Base-by-base conservation (phyloP, 306 rosid species). In the Gastrolobium villosum region DNA sequence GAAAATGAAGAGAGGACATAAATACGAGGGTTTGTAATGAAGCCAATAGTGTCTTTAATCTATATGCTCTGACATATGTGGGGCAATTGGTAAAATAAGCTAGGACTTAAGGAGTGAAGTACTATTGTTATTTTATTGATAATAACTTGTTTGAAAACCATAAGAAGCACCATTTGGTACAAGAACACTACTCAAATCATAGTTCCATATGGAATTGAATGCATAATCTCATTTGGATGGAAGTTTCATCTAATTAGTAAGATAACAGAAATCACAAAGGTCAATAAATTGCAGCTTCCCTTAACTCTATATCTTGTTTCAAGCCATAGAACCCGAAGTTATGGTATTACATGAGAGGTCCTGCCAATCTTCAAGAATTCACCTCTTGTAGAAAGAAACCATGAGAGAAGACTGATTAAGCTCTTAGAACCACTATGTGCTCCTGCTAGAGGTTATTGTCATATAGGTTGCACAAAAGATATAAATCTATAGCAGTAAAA, bases 191-290 rank as follows among this genome's bases (percentile, higher is more conserved):
- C 55, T 48, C 59, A 56, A 45, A 57, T 72, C 53, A 32, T 26
- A 70, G 49, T 36, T 4, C 70, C 73, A 67, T 11, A 37, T 66
- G 49, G 48, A 70, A 52, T 49, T 70, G 55, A 70, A 76, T 54
- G 44, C 40, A 76, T 20, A 77, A 57, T 68, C 83, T 11, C 79
- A 40, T 76, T 63, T 76, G 81, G 59, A 75, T 50, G 69, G 48
- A 77, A 15, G 61, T 54, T 49, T 43, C 62, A 54, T 48, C 65
- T 8, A 70, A 8, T 26, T 52, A 63, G 54, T 3, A 36, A 6
- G 40, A 54, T 34, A 66, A 0, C 30, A 15, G 45, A 67, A 15
- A 77, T 54, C 81, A 54, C 30, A 67, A 67, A 70, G 43, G 61
- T 26, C 15, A 65, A 67, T 32, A 45, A 28, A 44, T 6, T 66